Percentiles rank a stretch among this genome's conserved stretches.
These are phyloP conservation scores for Metschnikowia baotianmanensis DNA, from an alignment of 805 yeast species.

Conservation along the genomic window DNA sequence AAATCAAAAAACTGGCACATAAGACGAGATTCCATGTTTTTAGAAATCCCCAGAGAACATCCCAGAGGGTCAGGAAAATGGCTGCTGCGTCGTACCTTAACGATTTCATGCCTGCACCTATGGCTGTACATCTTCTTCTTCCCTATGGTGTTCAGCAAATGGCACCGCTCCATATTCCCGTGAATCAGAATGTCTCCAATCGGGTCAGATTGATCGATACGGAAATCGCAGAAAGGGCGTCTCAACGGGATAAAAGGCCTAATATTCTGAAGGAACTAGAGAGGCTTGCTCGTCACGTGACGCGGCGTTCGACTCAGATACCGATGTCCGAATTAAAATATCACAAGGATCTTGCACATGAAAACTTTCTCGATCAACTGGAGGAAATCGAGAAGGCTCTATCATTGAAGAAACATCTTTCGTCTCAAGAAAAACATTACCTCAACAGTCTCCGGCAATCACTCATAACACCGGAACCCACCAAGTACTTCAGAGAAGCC, in stretches of 20 bases:
- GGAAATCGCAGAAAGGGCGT: conserved; percentile 5
- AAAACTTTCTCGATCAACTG: conserved; percentile 26
- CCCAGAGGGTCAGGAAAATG: conserved; percentile 25
- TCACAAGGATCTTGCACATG: conserved; percentile 24
- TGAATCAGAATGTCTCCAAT: conserved; percentile 1
- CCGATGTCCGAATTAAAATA: conserved; percentile 25
- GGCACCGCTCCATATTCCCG: conserved; percentile 5
- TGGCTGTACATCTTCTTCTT: conserved; percentile 28
- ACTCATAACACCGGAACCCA: conserved; percentile 13
- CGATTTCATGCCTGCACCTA: conserved; percentile 42
- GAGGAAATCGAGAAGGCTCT: conserved; percentile 18
- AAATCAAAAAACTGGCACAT: conserved; percentile 4
- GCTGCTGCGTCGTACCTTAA: conserved; percentile 40
- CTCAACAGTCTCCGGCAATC: conserved; percentile 13
- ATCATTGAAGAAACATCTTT: conserved; percentile 7
- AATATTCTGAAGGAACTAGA: conserved; percentile 16
- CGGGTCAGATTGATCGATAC: conserved; percentile 11
- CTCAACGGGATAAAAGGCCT: not conserved
- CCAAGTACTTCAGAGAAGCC: conserved; percentile 46
- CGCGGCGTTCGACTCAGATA: not conserved
- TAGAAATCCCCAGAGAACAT: conserved; percentile 31
- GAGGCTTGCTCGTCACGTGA: conserved; percentile 18
- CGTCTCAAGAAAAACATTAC: conserved; percentile 13
- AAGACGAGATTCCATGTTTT: conserved; percentile 41
- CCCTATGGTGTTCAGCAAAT: conserved; percentile 15